Evolutionary conservation across 2,329 filamentous ascomycete genomes (phyloP), one percentile per base, ranked within the genome.

Genomic region (Fusarium proliferatum): DNA sequence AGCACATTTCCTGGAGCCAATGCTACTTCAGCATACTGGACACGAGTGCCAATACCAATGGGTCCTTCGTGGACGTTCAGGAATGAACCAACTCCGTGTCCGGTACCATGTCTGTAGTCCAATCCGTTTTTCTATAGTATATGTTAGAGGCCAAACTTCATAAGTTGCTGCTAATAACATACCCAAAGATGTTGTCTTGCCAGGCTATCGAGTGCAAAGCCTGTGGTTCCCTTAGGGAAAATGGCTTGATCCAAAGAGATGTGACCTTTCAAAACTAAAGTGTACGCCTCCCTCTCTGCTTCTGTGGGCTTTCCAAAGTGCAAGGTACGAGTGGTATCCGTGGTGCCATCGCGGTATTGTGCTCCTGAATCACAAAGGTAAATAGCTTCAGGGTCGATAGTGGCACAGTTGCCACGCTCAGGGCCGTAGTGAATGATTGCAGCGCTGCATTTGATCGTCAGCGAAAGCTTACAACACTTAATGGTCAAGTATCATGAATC

Each of bases 1-100:
- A 98, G 90, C 45, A 99, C 96, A 78, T 99, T 98, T 49, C 96
- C 96, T n/a, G 94, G 88, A 1, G 94, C 90, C 36, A 99, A 87
- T 1, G 96, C 89, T 10, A 98, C 95, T 80, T 99, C 96, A 1
- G 94, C 92, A 80, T 96, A 98, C 77, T 97, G 94, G 43, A 97
- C 90, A 49, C 96, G 89, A 15, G 95, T 98, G 34, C 96, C 96
- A 69, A 99, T 97, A 26, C 96, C 96, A 70, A 99, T 97, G 3
- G 96, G 96, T 0, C 96, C 96, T 84, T 99, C 96, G 80, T 99
- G 96, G 1, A 99, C 96, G 76, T 99, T 99, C 78, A 99, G 85
- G 83, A 92, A 99, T 3, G 95, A 97, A 34, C 96, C 96, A 41
- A 99, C 93, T 48, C 96, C 96, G 80, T 99, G 96, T 15, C 96